Base-by-base conservation (phyloP, 1,284 basidiomycete species). In the Pisolithus thermaeus region DNA sequence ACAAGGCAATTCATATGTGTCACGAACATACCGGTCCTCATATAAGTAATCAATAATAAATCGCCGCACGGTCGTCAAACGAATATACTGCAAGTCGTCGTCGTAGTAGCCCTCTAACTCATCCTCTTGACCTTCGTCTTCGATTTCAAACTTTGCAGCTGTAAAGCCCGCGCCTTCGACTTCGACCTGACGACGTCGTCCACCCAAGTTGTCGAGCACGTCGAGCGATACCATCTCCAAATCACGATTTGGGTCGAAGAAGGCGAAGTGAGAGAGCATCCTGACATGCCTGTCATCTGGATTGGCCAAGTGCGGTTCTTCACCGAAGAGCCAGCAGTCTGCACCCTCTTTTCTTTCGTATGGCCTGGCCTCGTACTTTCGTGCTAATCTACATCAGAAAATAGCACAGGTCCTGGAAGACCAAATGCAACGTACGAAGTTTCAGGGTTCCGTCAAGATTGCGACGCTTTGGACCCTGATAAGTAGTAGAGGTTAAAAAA, bases 111-210 rank as follows among this genome's bases (percentile, higher is more conserved):
- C 63, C 3, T 68, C 65, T 5, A 65, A 48, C 14, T 60, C 72
- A 46, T 73, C 73, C 7, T 77, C 76, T 35, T 74, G 70, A 1
- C 66, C 77, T 38, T 63, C 73, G 49, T 71, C 74, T 52, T 77
- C 76, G 22, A 69, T 59, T 20, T 67, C 63, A 39, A 66, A 68
- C 6, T 60, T 58, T 0, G 73, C 61, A 6, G 57, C 46, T 14
- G 70, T 69, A 9, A 61, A 52, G 7, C 78, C 77, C 0, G 69
- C 69, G 2, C 68, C 76, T 42, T 68, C 61, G 30, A 71, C 59
- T 9, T 67, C 61, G 32, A 71, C 58, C 5, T 50, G 49, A 22
- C 58, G 58, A 7, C 50, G 40, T 1, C 27, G 47, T 25, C 49
- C 22, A 23, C 7, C 6, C 39, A 20, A 38, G 12, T 50, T 46